Percentiles rank a stretch among this genome's conserved stretches.
phyloP scores from a whole-genome alignment of 179 eudicot species.

The Spergularia azorica region DNA sequence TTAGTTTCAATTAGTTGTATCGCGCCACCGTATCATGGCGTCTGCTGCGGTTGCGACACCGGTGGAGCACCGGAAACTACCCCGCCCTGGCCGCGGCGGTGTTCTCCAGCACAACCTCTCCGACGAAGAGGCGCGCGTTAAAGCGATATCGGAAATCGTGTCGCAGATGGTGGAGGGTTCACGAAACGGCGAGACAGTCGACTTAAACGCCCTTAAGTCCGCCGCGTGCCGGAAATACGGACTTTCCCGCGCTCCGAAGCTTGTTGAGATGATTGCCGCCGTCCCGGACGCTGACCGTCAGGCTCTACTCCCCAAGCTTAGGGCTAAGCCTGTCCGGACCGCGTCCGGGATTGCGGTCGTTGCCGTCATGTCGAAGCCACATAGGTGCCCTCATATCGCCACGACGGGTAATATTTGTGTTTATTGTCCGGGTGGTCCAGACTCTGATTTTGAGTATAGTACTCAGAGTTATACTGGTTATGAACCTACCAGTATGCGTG shows the following conservation, averaged over 20 bases:
- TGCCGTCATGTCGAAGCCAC: constrained; percentile 98
- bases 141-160: constrained; percentile 90
- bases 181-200: constrained; percentile 62
- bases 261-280: constrained; percentile 96
- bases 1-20: not conserved
- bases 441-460: constrained; percentile 97
- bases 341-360: constrained; percentile 97
- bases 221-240: constrained; percentile 95
- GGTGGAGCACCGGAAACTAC: constrained; percentile 7
- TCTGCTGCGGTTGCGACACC: constrained; percentile 18
- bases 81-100: constrained; percentile 93
- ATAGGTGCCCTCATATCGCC: constrained; percentile 93
- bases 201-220: constrained; percentile 83
- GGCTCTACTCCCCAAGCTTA: constrained; percentile 68
- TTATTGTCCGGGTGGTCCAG: constrained; percentile 97
- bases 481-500: constrained; percentile 99
- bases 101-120: constrained; percentile 56
- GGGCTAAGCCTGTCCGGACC: constrained; percentile 90
- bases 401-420: constrained; percentile 97
- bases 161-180: constrained; percentile 73
- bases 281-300: constrained; percentile 78
- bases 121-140: constrained; percentile 85
- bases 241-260: constrained; percentile 85
- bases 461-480: constrained; percentile 97
- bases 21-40: constrained; percentile 40